A percentile compares a stretch with the other conserved stretches of the same genome.
Evolutionary conservation across 1,284 basidiomycete genomes (phyloP).

Genomic region (Melampsora americana): DNA sequence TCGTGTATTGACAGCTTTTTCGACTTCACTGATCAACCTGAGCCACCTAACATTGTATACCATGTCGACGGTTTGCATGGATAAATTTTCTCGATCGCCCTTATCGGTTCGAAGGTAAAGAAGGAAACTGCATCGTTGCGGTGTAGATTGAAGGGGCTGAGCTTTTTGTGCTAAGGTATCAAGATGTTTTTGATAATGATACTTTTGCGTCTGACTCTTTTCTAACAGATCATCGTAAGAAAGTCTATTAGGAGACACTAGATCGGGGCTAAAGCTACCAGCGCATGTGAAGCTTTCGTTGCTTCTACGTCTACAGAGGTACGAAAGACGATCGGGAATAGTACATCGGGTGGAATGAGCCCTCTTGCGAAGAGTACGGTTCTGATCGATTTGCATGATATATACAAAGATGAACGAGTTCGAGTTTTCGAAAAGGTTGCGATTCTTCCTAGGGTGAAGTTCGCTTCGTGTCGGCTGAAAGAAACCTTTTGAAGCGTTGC

Average conservation of each 20-base stretch:
- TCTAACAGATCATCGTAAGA: neutral
- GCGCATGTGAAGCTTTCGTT: slow-evolving; percentile 36
- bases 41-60: neutral
- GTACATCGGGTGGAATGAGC: neutral
- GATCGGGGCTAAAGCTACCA: slow-evolving; percentile 3
- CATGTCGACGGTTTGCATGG: neutral
- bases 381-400: too few relatives aligned
- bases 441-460: too few relatives aligned
- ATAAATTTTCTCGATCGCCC: neutral
- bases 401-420: too few relatives aligned
- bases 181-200: slow-evolving; percentile 5
- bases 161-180: slow-evolving; percentile 5
- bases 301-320: slow-evolving; percentile 1
- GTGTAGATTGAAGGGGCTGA: neutral
- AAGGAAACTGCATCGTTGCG: neutral
- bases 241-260: neutral
- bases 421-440: too few relatives aligned
- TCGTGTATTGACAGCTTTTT: neutral
- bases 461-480: too few relatives aligned
- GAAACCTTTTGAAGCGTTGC: too few relatives aligned
- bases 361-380: neutral
- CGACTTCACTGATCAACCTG: neutral
- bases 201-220: slow-evolving; percentile 4
- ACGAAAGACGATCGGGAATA: neutral
- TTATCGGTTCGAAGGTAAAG: neutral